Evolutionary conservation across 441 rosid genomes (phyloP).

Genomic region (Gossypium trilobum): DNA sequence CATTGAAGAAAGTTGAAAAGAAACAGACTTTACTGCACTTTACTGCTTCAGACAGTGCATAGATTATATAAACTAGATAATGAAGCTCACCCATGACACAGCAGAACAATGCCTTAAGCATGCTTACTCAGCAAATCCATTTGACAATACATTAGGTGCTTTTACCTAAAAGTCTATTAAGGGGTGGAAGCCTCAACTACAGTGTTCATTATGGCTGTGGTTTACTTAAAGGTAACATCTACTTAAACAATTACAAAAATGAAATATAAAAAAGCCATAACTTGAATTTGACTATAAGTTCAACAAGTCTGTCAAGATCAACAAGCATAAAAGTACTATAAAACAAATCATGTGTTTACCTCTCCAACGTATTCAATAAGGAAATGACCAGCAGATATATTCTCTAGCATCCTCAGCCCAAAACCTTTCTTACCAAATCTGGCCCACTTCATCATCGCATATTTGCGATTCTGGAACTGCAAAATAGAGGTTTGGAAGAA

Average conservation of each 20-base stretch:
- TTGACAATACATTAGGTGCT: constrained; percentile 6
- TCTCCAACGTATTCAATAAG: constrained; percentile 98
- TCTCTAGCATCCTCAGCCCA: constrained; percentile 72
- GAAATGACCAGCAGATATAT: constrained; percentile 65
- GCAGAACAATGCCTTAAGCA: background rate
- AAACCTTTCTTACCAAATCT: constrained; percentile 89
- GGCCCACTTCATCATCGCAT: constrained; percentile 66
- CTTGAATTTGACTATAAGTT: background rate
- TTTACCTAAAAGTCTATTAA: background rate
- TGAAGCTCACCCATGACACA: background rate
- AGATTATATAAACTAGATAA: background rate
- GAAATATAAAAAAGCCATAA: background rate
- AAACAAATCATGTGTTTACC: constrained; percentile 35
- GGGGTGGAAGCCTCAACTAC: background rate
- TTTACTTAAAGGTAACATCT: background rate
- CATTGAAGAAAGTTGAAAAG: background rate
- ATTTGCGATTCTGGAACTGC: constrained; percentile 86
- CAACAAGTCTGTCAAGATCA: background rate
- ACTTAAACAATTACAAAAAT: background rate
- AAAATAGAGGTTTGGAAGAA: constrained; percentile 23
- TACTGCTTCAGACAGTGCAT: background rate
- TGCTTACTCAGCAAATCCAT: background rate
- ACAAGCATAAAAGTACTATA: background rate
- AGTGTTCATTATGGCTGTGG: background rate
- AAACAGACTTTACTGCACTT: background rate